These are phyloP conservation scores for Aspergillus proliferans DNA, from an alignment of 2,329 filamentous ascomycete genomes.

Conservation along the genomic window DNA sequence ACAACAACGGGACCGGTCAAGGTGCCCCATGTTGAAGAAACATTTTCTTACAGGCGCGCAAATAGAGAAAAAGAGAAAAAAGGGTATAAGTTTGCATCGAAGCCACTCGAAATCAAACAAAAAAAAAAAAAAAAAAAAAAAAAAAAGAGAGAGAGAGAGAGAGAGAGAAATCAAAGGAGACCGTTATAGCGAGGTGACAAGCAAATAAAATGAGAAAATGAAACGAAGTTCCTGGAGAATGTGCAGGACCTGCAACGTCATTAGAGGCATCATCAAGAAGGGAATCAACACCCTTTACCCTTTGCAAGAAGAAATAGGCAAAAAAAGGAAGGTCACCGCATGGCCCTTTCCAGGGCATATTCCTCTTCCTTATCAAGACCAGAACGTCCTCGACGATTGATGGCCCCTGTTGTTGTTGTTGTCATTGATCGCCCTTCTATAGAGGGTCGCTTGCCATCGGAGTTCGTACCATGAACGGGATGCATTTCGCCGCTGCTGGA, in stretches of 20 bases:
- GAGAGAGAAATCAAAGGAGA: slow-evolving; percentile 6
- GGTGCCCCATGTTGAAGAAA: slow-evolving; percentile 10
- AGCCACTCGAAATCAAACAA: slow-evolving; percentile 14
- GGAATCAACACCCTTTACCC: background rate
- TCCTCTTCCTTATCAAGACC: slow-evolving; percentile 59
- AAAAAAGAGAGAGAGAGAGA: slow-evolving; percentile 7
- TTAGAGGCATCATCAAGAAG: background rate
- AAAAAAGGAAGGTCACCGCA: slow-evolving; percentile 16
- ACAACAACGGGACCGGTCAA: slow-evolving; percentile 7
- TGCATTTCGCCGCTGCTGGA: slow-evolving; percentile 37
- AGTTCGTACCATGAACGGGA: slow-evolving; percentile 22
- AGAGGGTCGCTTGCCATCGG: slow-evolving; percentile 45
- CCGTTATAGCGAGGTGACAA: slow-evolving; percentile 3
- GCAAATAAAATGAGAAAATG: background rate
- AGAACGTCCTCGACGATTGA: slow-evolving; percentile 51
- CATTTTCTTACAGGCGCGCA: slow-evolving; percentile 16
- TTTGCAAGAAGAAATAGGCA: background rate
- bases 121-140: slow-evolving; percentile 5
- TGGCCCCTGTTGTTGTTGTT: slow-evolving; percentile 50
- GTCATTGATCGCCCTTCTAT: slow-evolving; percentile 62
- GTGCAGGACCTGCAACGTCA: background rate
- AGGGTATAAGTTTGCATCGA: slow-evolving; percentile 24
- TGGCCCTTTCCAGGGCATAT: slow-evolving; percentile 55
- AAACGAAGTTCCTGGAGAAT: background rate
- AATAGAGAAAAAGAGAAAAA: slow-evolving; percentile 10